Percentiles rank a stretch among this genome's conserved stretches.
Conservation (phyloP, 2,329 filamentous ascomycete species). For the Biscogniauxia marginata region DNA sequence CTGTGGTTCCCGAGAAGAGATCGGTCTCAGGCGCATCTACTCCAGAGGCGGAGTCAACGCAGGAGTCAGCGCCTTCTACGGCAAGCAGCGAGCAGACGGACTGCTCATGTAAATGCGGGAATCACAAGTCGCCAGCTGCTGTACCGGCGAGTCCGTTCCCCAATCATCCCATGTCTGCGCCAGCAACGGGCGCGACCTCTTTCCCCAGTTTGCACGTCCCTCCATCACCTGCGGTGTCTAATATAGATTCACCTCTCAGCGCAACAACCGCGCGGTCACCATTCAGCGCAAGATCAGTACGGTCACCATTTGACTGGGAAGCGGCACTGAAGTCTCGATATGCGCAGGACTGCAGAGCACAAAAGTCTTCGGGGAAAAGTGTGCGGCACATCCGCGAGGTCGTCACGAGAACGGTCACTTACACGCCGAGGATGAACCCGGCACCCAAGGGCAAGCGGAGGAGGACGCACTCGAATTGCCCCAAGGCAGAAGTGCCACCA, state of each 20-base stretch:
- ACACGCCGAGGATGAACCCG: conserved; percentile 81
- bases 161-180: conserved; percentile 57
- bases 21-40: conserved; percentile 51
- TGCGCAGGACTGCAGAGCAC: conserved; percentile 54
- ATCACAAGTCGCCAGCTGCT: conserved; percentile 47
- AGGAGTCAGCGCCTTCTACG: conserved; percentile 51
- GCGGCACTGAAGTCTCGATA: conserved; percentile 66
- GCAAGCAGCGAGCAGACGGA: conserved; percentile 56
- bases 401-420: conserved; percentile 90
- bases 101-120: conserved; percentile 56
- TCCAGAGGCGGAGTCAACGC: conserved; percentile 45
- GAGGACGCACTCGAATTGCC: conserved; percentile 48
- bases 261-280: conserved; percentile 67
- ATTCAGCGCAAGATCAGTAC: conserved; percentile 64
- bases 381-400: conserved; percentile 79
- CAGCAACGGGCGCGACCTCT: conserved; percentile 58
- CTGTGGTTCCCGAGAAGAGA: conserved; percentile 56
- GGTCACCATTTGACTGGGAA: conserved; percentile 79
- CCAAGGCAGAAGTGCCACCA: conserved; percentile 23
- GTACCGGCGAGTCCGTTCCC: conserved; percentile 52
- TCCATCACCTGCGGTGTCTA: conserved; percentile 68
- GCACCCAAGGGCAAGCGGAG: conserved; percentile 89
- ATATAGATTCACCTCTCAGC: conserved; percentile 67
- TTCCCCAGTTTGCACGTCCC: conserved; percentile 73
- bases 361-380: conserved; percentile 58